A percentile compares a stretch with the other conserved stretches of the same genome.
These are phyloP conservation scores for Volvariella surrecta DNA, from an alignment of 1,284 basidiomycete species.

Conservation along the genomic window DNA sequence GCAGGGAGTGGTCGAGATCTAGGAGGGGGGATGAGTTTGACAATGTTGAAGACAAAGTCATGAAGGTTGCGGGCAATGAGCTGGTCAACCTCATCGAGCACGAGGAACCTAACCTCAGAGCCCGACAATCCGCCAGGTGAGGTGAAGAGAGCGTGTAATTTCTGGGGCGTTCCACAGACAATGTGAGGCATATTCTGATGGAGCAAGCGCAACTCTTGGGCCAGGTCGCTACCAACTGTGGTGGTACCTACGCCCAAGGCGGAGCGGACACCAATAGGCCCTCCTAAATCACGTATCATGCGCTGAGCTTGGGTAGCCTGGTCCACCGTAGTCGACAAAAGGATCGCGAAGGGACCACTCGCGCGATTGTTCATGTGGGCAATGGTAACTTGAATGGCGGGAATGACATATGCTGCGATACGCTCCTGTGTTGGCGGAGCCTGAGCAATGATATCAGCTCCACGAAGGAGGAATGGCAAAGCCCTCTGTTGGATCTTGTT, in stretches of 20 bases:
- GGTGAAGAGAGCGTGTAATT: conserved; percentile 90
- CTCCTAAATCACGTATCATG: conserved; percentile 91
- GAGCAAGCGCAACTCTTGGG: conserved; percentile 73
- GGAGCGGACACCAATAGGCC: conserved; percentile 83
- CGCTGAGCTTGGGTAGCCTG: conserved; percentile 98
- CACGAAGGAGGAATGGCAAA: conserved; percentile 88
- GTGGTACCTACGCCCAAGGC: conserved; percentile 78
- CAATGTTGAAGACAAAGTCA: conserved; percentile 89
- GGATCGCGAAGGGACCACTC: conserved; percentile 81
- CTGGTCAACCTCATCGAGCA: conserved; percentile 97
- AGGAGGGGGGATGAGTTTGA: conserved; percentile 82
- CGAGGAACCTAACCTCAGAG: conserved; percentile 83
- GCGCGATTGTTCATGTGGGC: conserved; percentile 44
- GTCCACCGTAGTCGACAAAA: conserved; percentile 96
- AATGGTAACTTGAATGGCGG: conserved; percentile 82
- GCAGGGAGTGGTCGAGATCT: conserved; percentile 56
- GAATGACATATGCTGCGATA: conserved; percentile 95
- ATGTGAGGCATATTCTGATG: conserved; percentile 92
- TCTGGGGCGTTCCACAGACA: conserved; percentile 95
- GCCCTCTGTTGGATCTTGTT: conserved; percentile 99
- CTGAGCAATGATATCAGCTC: conserved; percentile 95
- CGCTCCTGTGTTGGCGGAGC: conserved; percentile 97
- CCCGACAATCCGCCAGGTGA: conserved; percentile 67
- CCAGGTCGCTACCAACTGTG: conserved; percentile 55
- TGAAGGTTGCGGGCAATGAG: conserved; percentile 94